These are phyloP conservation scores for Lonicera japonica DNA, from an alignment of 129 eudicot genomes.

Conservation along the genomic window DNA sequence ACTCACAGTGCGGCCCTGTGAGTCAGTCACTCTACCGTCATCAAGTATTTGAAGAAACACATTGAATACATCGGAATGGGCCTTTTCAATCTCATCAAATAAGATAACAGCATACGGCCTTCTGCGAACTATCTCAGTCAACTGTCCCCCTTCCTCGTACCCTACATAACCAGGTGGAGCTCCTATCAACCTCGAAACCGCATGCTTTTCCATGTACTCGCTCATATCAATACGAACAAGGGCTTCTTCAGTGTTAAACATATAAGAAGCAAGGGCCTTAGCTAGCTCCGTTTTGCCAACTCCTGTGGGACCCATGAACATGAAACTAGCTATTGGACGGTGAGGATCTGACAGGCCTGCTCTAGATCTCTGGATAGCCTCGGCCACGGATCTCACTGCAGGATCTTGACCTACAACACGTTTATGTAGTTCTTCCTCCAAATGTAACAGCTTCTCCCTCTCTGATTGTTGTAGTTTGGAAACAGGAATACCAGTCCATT, in stretches of 20 bases:
- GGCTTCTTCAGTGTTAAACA: conserved; percentile 95
- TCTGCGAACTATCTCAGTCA: conserved; percentile 85
- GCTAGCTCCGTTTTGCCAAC: conserved; percentile 99
- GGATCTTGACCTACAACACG: conserved; percentile 97
- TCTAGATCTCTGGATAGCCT: conserved; percentile 95
- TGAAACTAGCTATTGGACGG: conserved; percentile 97
- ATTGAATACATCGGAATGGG: conserved; percentile 88
- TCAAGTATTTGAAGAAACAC: conserved; percentile 93
- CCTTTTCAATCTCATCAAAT: conserved; percentile 96
- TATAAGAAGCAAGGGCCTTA: conserved; percentile 84
- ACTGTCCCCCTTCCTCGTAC: conserved; percentile 99
- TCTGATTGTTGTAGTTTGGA: conserved; percentile 93
- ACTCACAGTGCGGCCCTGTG: conserved; percentile 97
- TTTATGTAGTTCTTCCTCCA: conserved; percentile 80
- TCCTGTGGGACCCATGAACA: conserved; percentile 99
- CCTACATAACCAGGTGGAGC: conserved; percentile 99
- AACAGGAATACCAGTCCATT: conserved; percentile 98
- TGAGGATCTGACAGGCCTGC: conserved; percentile 98
- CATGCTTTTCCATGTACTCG: conserved; percentile 98
- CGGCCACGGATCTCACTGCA: conserved; percentile 88
- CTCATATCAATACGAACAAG: conserved; percentile 99
- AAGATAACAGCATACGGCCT: conserved; percentile 89
- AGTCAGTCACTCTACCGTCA: conserved; percentile 96
- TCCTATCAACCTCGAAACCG: conserved; percentile 87
- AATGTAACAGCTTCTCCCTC: conserved; percentile 65